Evolutionary conservation across 495 filamentous ascomycete genomes (phyloP).

Genomic region (Cenococcum geophilum): DNA sequence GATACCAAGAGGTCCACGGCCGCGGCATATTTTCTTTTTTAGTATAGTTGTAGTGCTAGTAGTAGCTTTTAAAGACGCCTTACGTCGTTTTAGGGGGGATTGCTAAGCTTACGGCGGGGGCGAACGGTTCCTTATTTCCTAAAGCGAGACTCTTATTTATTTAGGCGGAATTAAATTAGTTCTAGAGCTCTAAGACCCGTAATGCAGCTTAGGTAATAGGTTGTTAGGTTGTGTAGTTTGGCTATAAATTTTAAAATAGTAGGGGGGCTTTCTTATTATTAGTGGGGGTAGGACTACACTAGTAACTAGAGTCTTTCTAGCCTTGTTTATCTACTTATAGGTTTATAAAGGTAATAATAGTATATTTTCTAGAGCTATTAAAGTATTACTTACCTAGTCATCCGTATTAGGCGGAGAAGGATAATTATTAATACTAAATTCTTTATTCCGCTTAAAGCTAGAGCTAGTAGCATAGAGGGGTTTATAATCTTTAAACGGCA

Average conservation of each 20-base stretch:
- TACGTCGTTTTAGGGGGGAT: conserved; percentile 2
- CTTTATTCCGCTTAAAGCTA: not conserved
- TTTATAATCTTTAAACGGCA: too few species aligned
- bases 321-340: conserved; percentile 9
- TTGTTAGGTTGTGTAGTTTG: too few species aligned
- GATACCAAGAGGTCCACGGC: too few species aligned
- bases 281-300: too few species aligned
- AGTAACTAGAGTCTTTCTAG: not conserved
- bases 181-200: too few species aligned
- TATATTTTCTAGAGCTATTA: conserved; percentile 9
- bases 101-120: conserved; percentile 4
- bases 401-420: not conserved
- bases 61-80: not conserved
- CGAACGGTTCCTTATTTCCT: conserved; percentile 11
- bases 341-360: not conserved
- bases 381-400: too few species aligned
- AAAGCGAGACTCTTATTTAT: too few species aligned
- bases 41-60: conserved; percentile 43
- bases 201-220: too few species aligned
- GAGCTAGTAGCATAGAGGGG: not conserved
- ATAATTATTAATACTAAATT: not conserved
- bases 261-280: too few species aligned
- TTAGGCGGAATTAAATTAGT: too few species aligned
- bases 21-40: too few species aligned
- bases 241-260: conserved; percentile 18